Evolutionary conservation across 1,284 basidiomycete species (phyloP).

Genomic region (Microbotryum violaceum): DNA sequence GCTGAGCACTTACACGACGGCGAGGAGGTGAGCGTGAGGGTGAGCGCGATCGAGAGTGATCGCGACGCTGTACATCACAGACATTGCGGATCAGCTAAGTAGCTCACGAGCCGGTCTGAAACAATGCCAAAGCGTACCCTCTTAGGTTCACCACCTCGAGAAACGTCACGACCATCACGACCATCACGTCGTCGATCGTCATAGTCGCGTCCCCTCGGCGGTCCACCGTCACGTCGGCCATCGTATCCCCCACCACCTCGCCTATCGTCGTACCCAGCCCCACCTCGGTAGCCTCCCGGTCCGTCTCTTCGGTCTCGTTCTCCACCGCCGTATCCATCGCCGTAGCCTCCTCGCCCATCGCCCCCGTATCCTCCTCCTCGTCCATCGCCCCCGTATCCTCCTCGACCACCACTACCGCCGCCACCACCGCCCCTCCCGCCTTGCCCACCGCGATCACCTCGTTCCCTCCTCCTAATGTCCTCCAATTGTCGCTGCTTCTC

Average conservation of each 20-base stretch:
- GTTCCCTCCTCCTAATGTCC: constrained; percentile 32
- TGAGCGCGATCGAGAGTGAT: neutral
- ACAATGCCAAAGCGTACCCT: neutral
- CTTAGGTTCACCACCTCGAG: constrained; percentile 1
- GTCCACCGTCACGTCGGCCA: neutral
- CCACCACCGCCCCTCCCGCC: constrained; percentile 48
- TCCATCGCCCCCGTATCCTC: constrained; percentile 42
- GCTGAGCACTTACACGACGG: neutral
- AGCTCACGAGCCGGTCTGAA: constrained; percentile 3
- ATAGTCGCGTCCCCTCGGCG: neutral
- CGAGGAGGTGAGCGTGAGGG: neutral
- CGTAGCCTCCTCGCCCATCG: constrained; percentile 41
- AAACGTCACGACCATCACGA: constrained; percentile 13
- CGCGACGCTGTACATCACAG: neutral
- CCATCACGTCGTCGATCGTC: constrained; percentile 4
- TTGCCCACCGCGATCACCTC: constrained; percentile 32
- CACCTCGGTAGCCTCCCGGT: constrained; percentile 30
- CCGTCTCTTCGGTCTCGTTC: constrained; percentile 45
- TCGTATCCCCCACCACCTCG: constrained; percentile 10
- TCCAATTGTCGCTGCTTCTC: constrained; percentile 39
- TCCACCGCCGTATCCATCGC: constrained; percentile 45
- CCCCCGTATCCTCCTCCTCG: constrained; percentile 42
- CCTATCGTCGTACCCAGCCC: constrained; percentile 1
- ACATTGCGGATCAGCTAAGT: constrained; percentile 9
- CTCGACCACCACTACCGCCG: constrained; percentile 48